A percentile compares a stretch with the other conserved stretches of the same genome.
Conservation (phyloP, 176 grass and related monocot genomes). For the Avena atlantica region DNA sequence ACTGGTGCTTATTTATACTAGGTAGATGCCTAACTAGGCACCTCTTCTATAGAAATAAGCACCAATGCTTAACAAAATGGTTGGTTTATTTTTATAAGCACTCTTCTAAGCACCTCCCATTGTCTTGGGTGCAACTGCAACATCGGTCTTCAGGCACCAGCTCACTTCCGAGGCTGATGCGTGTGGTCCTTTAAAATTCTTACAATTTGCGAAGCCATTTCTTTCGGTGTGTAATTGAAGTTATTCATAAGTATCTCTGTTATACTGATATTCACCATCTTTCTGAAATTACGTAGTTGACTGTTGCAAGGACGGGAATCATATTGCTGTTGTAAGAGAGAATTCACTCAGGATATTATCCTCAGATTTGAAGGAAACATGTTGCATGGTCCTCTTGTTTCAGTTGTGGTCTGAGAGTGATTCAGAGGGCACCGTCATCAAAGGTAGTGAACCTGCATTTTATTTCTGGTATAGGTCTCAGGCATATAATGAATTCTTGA, state of each 20-base stretch:
- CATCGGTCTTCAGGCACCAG: background rate
- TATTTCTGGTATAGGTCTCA: slow-evolving; percentile 20
- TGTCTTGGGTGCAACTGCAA: background rate
- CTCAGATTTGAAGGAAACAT: slow-evolving; percentile 69
- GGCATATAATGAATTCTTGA: slow-evolving; percentile 20
- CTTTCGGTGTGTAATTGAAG: slow-evolving; percentile 17
- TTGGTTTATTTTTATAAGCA: no score
- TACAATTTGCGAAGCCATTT: slow-evolving; percentile 12
- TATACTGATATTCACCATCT: slow-evolving; percentile 39
- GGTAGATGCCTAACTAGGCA: no score
- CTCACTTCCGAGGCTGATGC: background rate
- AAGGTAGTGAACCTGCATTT: slow-evolving; percentile 57
- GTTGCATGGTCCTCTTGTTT: slow-evolving; percentile 73
- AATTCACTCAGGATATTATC: slow-evolving; percentile 74
- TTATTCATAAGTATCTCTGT: slow-evolving; percentile 41
- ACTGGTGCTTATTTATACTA: no score
- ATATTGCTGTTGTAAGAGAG: slow-evolving; percentile 74
- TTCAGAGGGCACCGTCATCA: slow-evolving; percentile 58
- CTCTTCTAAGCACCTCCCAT: no score
- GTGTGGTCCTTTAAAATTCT: slow-evolving; percentile 27
- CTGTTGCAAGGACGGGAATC: slow-evolving; percentile 68
- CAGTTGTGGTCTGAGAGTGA: slow-evolving; percentile 67
- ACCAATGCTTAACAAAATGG: no score
- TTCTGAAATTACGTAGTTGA: slow-evolving; percentile 65
- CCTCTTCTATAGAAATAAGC: no score